Conservation (phyloP, 225 moss, liverwort and hornwort genomes). For the Rhytidiadelphus loreus region DNA sequence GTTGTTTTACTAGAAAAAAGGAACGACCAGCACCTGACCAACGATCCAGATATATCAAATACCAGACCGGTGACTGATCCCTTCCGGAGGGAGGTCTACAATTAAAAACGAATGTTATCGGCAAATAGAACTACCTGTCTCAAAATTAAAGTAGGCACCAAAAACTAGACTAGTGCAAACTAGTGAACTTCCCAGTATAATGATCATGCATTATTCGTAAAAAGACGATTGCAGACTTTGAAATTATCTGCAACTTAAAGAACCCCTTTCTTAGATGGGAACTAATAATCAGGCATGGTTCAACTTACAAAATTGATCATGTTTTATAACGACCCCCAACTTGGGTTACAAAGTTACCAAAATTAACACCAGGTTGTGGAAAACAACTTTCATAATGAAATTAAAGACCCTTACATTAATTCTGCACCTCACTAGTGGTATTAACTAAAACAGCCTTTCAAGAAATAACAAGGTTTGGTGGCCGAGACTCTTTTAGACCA, state of each 20-base stretch:
- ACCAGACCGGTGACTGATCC: not conserved
- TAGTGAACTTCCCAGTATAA: not conserved
- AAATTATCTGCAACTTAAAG: not conserved
- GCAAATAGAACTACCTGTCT: not conserved
- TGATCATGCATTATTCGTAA: not conserved
- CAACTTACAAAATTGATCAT: slow-evolving; percentile 17
- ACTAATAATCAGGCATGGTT: not conserved
- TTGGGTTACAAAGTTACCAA: slow-evolving; percentile 35
- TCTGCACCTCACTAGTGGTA: slow-evolving; percentile 15
- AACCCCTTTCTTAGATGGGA: not conserved
- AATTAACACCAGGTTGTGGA: slow-evolving; percentile 33
- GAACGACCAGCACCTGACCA: not conserved
- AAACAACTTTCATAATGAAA: slow-evolving; percentile 40
- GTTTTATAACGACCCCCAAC: slow-evolving; percentile 28
- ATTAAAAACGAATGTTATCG: not conserved
- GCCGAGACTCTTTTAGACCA: slow-evolving; percentile 30
- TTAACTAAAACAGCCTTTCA: slow-evolving; percentile 38
- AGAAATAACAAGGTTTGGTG: slow-evolving; percentile 17
- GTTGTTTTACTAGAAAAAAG: not conserved
- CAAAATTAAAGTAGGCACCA: not conserved
- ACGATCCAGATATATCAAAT: not conserved
- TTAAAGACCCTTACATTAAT: slow-evolving; percentile 40
- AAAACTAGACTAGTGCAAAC: not conserved
- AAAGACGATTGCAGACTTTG: not conserved
- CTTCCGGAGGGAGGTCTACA: not conserved